phyloP scores from a whole-genome alignment of 352 stramenopile genomes.

The Saprolegnia diclina region DNA sequence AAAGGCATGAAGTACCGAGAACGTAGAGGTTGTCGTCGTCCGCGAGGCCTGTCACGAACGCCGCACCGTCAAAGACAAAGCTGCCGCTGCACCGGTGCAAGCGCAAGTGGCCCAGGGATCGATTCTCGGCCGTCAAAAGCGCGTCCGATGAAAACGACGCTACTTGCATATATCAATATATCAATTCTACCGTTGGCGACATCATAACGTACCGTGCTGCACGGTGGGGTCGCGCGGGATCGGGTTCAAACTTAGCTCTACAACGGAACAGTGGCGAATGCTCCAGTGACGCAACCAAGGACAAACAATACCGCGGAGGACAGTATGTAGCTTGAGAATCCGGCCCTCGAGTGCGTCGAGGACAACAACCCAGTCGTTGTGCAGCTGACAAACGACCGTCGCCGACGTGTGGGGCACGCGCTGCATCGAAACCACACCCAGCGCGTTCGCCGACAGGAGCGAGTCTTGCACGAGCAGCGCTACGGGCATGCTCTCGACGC shows the following conservation, averaged over 20 bases:
- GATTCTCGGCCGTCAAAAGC: not conserved
- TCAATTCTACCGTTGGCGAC: too few relatives aligned
- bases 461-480: conserved; percentile 26
- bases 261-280: not conserved
- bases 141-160: not conserved
- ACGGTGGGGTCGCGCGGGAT: too few relatives aligned
- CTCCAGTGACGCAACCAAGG: not conserved
- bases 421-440: conserved; percentile 43
- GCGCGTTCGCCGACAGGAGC: conserved; percentile 31
- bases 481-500: not conserved
- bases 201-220: not conserved
- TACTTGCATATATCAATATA: too few relatives aligned
- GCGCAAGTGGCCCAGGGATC: not conserved
- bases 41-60: conserved; percentile 16
- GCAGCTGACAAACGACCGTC: conserved; percentile 54
- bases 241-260: not conserved
- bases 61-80: conserved; percentile 15
- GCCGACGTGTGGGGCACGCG: conserved; percentile 34
- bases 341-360: conserved; percentile 39
- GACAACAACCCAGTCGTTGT: conserved; percentile 66
- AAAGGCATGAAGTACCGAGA: not conserved
- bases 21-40: conserved; percentile 23
- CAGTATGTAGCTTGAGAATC: conserved; percentile 53
- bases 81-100: conserved; percentile 21
- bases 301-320: conserved; percentile 38